phyloP scores from a whole-genome alignment of 2,329 filamentous ascomycete species.

The Paecilomyces sp. region DNA sequence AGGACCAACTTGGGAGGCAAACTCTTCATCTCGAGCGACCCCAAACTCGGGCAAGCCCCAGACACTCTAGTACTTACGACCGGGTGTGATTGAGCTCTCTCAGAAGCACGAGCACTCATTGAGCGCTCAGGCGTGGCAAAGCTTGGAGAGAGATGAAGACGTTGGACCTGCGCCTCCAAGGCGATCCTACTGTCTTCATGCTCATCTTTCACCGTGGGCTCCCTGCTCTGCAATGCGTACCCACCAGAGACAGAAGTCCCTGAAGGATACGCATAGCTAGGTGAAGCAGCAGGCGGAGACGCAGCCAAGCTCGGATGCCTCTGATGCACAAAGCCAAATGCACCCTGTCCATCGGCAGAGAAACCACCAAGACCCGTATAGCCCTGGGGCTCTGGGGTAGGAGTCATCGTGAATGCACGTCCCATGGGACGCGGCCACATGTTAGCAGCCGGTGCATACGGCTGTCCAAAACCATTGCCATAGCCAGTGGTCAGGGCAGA shows the following conservation, averaged over 20 bases:
- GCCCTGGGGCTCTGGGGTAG: neutral
- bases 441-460: neutral
- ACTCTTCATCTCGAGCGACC: constrained; percentile 2
- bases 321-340: neutral
- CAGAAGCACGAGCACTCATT: neutral
- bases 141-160: neutral
- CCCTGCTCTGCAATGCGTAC: neutral
- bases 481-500: neutral
- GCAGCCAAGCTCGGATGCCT: neutral
- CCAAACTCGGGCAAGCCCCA: constrained; percentile 1
- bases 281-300: neutral
- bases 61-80: neutral
- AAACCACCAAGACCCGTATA: neutral
- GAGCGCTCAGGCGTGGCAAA: neutral
- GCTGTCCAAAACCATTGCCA: neutral
- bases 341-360: neutral
- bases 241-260: neutral
- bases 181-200: neutral
- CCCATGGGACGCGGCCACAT: neutral
- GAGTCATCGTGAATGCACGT: neutral
- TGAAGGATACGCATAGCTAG: neutral
- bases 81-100: neutral
- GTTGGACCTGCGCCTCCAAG: neutral
- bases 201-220: neutral
- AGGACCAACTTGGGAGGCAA: constrained; percentile 15